Conservation (phyloP, 2,329 filamentous ascomycete species). For the Hymenoscyphus linearis region DNA sequence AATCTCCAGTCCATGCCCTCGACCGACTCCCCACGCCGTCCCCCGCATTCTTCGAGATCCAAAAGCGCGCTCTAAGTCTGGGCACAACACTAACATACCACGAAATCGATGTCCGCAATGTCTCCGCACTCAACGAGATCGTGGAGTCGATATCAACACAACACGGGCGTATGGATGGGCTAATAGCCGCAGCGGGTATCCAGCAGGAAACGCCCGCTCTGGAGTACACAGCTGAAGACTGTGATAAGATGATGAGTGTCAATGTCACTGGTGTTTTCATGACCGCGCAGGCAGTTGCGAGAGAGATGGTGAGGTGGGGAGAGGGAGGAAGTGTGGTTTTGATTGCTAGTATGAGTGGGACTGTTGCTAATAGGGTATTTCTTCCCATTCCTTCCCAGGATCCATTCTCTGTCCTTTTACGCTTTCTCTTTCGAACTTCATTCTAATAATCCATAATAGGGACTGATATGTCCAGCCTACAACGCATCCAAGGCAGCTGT, state of each 20-base stretch:
- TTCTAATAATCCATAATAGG: slow-evolving; percentile 31
- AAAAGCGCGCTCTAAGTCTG: slow-evolving; percentile 38
- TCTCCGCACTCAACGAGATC: slow-evolving; percentile 58
- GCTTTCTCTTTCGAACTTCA: neutral
- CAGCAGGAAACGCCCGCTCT: slow-evolving; percentile 81
- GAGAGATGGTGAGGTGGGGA: slow-evolving; percentile 60
- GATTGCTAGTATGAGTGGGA: slow-evolving; percentile 67
- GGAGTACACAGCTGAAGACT: slow-evolving; percentile 71
- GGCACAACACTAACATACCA: slow-evolving; percentile 63
- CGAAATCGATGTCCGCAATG: slow-evolving; percentile 74
- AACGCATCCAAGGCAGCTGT: slow-evolving; percentile 74
- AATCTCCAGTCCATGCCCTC: slow-evolving; percentile 24
- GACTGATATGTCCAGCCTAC: slow-evolving; percentile 60
- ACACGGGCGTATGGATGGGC: slow-evolving; percentile 70
- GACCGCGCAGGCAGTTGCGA: slow-evolving; percentile 83
- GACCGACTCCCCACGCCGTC: slow-evolving; percentile 36
- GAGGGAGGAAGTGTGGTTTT: slow-evolving; percentile 57
- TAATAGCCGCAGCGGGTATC: slow-evolving; percentile 66
- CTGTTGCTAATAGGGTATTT: slow-evolving; percentile 61
- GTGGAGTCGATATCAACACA: slow-evolving; percentile 63
- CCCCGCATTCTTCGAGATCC: slow-evolving; percentile 57
- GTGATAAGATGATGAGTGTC: slow-evolving; percentile 73
- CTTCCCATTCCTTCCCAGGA: neutral
- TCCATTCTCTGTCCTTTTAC: neutral
- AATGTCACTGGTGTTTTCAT: slow-evolving; percentile 84